Percentiles rank a stretch among this genome's conserved stretches.
phyloP scores from a whole-genome alignment of 768 basidiomycete species.

The Phaeotremella fagi region DNA sequence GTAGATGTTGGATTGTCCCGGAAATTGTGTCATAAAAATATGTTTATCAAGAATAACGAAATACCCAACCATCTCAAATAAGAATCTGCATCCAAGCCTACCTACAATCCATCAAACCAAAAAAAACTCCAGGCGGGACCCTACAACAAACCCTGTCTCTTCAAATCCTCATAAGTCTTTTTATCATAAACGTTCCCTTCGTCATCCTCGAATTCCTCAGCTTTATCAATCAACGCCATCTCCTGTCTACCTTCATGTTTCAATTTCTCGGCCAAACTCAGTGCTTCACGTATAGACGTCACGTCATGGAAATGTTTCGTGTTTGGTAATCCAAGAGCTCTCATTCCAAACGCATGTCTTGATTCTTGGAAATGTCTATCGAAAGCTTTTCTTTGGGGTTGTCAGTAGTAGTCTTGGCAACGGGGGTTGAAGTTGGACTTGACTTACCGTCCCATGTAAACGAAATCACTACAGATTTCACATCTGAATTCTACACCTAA shows the following conservation, averaged over 20 bases:
- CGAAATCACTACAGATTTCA: slow-evolving; percentile 94
- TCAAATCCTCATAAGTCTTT: slow-evolving; percentile 95
- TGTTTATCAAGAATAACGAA: neutral
- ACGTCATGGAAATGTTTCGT: slow-evolving; percentile 99
- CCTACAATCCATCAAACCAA: neutral
- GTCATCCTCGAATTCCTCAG: slow-evolving; percentile 96
- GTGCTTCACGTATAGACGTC: slow-evolving; percentile 91
- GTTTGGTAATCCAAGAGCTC: slow-evolving; percentile 91
- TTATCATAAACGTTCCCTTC: slow-evolving; percentile 98
- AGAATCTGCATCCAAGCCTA: neutral
- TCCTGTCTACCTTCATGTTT: slow-evolving; percentile 96
- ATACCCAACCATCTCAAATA: neutral
- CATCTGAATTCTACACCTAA: slow-evolving; percentile 97
- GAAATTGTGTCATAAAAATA: neutral
- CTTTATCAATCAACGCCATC: slow-evolving; percentile 85
- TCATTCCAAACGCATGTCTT: slow-evolving; percentile 96
- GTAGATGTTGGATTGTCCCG: neutral
- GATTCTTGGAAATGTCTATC: slow-evolving; percentile 63
- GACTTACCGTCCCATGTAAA: slow-evolving; percentile 86
- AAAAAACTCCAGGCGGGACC: neutral
- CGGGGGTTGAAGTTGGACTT: neutral
- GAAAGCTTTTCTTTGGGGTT: slow-evolving; percentile 29
- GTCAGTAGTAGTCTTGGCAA: neutral
- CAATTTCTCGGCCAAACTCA: slow-evolving; percentile 90
- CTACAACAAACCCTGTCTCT: slow-evolving; percentile 83